These are phyloP conservation scores for Proliferodiscus dingleyae DNA, from an alignment of 2,329 filamentous ascomycete species.

Conservation along the genomic window DNA sequence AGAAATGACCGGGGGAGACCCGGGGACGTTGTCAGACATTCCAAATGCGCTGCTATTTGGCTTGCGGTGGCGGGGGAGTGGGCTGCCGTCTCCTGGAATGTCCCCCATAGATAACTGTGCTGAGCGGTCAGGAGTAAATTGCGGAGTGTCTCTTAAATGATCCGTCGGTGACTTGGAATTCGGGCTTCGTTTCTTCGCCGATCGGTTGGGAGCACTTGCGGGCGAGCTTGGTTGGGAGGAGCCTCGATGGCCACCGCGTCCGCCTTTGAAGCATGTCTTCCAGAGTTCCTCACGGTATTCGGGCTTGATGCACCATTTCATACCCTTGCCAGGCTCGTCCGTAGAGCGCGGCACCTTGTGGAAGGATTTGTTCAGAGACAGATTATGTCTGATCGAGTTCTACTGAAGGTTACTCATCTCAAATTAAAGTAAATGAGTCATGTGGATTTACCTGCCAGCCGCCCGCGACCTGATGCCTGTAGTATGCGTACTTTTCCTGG, in stretches of 20 bases:
- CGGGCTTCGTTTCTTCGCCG: slow-evolving; percentile 52
- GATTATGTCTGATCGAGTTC: slow-evolving; percentile 95
- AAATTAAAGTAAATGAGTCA: background rate
- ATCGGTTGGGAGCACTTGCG: slow-evolving; percentile 51
- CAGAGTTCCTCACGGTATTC: slow-evolving; percentile 85
- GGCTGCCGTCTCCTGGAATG: slow-evolving; percentile 49
- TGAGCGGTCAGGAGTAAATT: slow-evolving; percentile 55
- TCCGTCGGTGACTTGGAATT: slow-evolving; percentile 51
- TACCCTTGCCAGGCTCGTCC: slow-evolving; percentile 94
- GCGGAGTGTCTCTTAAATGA: slow-evolving; percentile 38
- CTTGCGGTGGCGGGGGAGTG: slow-evolving; percentile 52
- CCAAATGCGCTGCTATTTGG: slow-evolving; percentile 40
- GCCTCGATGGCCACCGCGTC: slow-evolving; percentile 59
- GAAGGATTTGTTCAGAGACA: slow-evolving; percentile 92
- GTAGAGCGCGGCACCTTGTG: slow-evolving; percentile 88
- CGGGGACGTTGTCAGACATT: slow-evolving; percentile 47
- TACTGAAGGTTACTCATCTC: slow-evolving; percentile 35
- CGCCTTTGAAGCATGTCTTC: slow-evolving; percentile 47
- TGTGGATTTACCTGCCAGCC: slow-evolving; percentile 77
- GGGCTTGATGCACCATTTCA: slow-evolving; percentile 95
- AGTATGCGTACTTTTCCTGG: slow-evolving; percentile 86
- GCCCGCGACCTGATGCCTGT: slow-evolving; percentile 66
- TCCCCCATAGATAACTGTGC: slow-evolving; percentile 34
- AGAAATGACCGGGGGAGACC: slow-evolving; percentile 53
- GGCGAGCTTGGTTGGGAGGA: slow-evolving; percentile 68